A percentile compares a stretch with the other conserved stretches of the same genome.
phyloP scores from a whole-genome alignment of 257 asterid species.

The Solanum peruvianum region DNA sequence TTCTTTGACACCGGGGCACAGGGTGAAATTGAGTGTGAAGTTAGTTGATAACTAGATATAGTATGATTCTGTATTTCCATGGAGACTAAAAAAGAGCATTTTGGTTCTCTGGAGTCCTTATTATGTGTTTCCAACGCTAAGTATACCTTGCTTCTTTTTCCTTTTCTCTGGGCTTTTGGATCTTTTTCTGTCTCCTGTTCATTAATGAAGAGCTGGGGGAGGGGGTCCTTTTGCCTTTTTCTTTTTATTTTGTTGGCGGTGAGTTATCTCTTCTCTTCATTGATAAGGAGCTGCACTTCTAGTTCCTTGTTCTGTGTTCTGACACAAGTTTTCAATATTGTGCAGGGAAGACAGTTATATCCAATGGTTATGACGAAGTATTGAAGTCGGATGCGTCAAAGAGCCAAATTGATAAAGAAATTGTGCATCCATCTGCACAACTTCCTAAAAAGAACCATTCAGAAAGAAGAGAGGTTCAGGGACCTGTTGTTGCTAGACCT shows the following conservation, averaged over 20 bases:
- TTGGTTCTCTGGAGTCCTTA: not conserved
- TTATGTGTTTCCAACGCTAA: not conserved
- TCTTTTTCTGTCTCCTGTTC: not conserved
- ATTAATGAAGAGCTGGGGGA: not conserved
- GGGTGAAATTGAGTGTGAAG: not conserved
- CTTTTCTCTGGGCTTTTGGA: not conserved
- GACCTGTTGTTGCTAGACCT: conserved; percentile 34
- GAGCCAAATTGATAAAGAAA: conserved; percentile 40
- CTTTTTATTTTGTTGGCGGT: not conserved
- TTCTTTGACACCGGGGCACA: not conserved
- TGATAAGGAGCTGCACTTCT: not conserved
- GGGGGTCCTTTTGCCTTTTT: not conserved
- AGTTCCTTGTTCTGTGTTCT: not conserved
- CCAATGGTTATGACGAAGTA: conserved; percentile 52
- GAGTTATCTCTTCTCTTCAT: not conserved
- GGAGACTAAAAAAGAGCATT: not conserved
- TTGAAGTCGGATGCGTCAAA: conserved; percentile 32
- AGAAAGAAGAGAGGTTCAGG: conserved; percentile 48
- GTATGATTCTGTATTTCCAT: not conserved
- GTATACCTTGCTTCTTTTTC: not conserved
- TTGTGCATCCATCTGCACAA: conserved; percentile 75
- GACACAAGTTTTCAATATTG: conserved; percentile 6
- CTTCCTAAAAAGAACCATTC: conserved; percentile 43
- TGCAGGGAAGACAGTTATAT: conserved; percentile 36
- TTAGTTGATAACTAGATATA: not conserved